Conservation (phyloP, 192 early-diverging fungal genomes). For the Coemansia sp. region DNA sequence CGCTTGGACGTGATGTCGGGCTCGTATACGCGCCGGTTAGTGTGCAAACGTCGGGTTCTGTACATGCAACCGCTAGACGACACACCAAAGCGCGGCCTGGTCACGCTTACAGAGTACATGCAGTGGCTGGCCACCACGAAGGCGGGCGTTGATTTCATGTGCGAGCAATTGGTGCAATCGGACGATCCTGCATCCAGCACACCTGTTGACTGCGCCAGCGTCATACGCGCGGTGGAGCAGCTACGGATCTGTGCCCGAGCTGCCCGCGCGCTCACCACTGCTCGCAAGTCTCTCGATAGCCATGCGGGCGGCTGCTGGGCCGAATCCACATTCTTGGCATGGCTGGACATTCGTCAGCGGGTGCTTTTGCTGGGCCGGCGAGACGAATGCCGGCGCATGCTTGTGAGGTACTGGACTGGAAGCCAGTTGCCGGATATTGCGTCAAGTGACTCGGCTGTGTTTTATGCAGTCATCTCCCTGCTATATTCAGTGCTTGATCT, state of each 20-base stretch:
- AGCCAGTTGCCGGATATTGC: not conserved
- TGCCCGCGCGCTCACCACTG: not conserved
- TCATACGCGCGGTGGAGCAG: slow-evolving; percentile 7
- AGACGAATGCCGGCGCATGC: slow-evolving; percentile 3
- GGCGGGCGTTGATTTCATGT: not conserved
- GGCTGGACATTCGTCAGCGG: slow-evolving; percentile 14
- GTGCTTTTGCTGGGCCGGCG: slow-evolving; percentile 12
- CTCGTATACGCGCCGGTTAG: not conserved
- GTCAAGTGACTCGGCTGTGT: no score
- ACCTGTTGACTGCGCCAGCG: not conserved
- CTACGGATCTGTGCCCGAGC: slow-evolving; percentile 22
- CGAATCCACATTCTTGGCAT: slow-evolving; percentile 22
- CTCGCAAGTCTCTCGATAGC: not conserved
- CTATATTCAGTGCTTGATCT: slow-evolving; percentile 21
- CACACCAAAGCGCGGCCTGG: not conserved
- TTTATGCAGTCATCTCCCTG: slow-evolving; percentile 1
- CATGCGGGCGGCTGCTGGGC: slow-evolving; percentile 9
- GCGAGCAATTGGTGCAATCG: slow-evolving; percentile 4
- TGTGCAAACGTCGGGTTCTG: slow-evolving; percentile 10
- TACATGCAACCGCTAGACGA: slow-evolving; percentile 23
- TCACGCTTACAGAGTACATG: slow-evolving; percentile 5
- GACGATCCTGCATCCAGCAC: not conserved
- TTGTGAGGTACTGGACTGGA: slow-evolving; percentile 16
- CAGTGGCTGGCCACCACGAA: slow-evolving; percentile 12
- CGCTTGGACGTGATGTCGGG: slow-evolving; percentile 3